Evolutionary conservation across 2,329 filamentous ascomycete species (phyloP), one percentile per base, ranked within the genome.

Genomic region (Chrysoporthe deuterocubensis): DNA sequence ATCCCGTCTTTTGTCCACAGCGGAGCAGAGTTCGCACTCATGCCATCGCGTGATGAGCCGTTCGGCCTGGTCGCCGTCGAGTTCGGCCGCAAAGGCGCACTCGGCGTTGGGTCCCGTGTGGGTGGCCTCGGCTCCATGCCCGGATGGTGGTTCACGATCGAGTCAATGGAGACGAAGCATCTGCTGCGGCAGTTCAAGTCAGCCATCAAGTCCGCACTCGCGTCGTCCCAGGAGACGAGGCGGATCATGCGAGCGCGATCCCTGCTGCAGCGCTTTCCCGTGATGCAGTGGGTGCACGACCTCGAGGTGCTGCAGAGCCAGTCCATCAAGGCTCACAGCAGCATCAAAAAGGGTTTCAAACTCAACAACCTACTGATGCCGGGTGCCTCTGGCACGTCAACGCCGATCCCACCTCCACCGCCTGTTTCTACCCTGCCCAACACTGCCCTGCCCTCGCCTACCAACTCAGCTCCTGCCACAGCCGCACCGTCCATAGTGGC

Each of bases 91-190:
- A 90, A 90, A 74, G 88, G 88, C 72, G 88, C 88, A 37, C 81
- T 90, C 46, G 88, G 88, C 72, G 87, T 90, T 68, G 88, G 88
- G 58, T 85, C 88, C 48, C 82, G 88, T 65, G 89, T 91, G 48
- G 89, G 89, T 71, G 89, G 89, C 65, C 81, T 91, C 32, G 88
- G 89, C n/a, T 86, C 89, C 74, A 90, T 91, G 88, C 89, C 89
- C 26, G 89, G 89, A 34, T 90, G 88, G 85, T 91, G 89, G 89
- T 91, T 87, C 75, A 87, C 62, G 80, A 70, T 70, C 21, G 68
- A 70, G 74, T 89, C 86, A 0, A 87, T 82, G 2, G 87, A 85
- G 3, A 89, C 87, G 1, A 83, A 83, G 50, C 88, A 90, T 77
- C 77, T 90, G 60, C 79, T 89, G 66, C 83, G 85, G 52, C 89